Conservation (phyloP, 495 filamentous ascomycete species). For the Cenococcum geophilum region DNA sequence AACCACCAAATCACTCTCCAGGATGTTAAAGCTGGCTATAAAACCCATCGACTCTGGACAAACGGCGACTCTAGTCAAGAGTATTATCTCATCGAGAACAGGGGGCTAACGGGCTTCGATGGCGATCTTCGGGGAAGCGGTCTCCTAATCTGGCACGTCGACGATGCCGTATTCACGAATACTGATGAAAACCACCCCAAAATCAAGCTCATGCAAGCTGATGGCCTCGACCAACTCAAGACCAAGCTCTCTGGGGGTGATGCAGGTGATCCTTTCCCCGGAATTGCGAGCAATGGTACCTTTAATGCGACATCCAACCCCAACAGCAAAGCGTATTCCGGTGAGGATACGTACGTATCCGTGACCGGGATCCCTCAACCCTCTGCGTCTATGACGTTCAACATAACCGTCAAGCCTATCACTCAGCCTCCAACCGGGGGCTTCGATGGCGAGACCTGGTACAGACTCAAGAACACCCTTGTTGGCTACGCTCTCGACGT, state of each 20-base stretch:
- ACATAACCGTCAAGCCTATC: slow-evolving; percentile 22
- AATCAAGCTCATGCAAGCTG: neutral
- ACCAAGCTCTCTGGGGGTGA: slow-evolving; percentile 6
- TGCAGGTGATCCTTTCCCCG: slow-evolving; percentile 19
- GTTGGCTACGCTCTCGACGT: too few species aligned
- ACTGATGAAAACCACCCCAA: neutral
- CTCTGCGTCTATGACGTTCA: slow-evolving; percentile 15
- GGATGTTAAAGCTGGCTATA: neutral
- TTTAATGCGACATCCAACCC: slow-evolving; percentile 19
- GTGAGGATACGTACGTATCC: slow-evolving; percentile 19
- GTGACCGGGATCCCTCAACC: slow-evolving; percentile 13
- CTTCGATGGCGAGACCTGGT: too few species aligned
- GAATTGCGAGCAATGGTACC: slow-evolving; percentile 8
- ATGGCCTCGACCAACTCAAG: neutral
- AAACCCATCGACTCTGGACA: neutral
- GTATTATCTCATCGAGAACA: neutral
- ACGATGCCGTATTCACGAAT: neutral
- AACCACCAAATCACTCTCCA: neutral
- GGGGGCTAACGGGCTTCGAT: neutral
- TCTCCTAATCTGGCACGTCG: slow-evolving; percentile 3
- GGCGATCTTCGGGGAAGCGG: neutral
- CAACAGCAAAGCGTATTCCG: slow-evolving; percentile 17
- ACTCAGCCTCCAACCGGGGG: too few species aligned
- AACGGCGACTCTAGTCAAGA: neutral
- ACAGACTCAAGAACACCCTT: too few species aligned